These are phyloP conservation scores for Botrytis sinoallii DNA, from an alignment of 2,329 filamentous ascomycete genomes.

Conservation along the genomic window DNA sequence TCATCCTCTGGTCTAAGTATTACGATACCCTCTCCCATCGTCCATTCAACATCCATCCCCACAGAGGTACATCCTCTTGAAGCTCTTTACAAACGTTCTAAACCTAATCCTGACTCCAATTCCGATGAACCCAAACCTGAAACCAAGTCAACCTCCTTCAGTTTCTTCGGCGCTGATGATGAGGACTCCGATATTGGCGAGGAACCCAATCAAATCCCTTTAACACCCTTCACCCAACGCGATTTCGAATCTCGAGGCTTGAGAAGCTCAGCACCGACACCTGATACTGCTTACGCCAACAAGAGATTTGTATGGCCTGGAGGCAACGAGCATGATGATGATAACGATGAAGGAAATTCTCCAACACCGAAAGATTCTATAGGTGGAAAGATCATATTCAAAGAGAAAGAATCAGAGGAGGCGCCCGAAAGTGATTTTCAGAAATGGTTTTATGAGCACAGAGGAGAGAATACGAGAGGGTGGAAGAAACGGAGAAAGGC, in stretches of 20 bases:
- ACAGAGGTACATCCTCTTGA: conserved; percentile 74
- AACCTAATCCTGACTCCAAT: conserved; percentile 42
- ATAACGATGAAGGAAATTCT: conserved; percentile 41
- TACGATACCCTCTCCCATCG: conserved; percentile 45
- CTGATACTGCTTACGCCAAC: conserved; percentile 80
- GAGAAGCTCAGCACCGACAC: conserved; percentile 90
- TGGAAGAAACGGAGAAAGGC: conserved; percentile 65
- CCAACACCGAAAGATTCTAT: conserved; percentile 14
- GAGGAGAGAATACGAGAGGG: conserved; percentile 60
- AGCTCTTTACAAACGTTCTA: conserved; percentile 79
- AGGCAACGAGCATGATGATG: conserved; percentile 45
- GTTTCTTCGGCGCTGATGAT: conserved; percentile 67
- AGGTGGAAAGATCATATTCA: conserved; percentile 26
- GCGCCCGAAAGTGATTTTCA: conserved; percentile 52
- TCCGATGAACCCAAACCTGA: conserved; percentile 30
- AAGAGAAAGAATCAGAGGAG: conserved; percentile 23
- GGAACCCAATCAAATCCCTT: conserved; percentile 53
- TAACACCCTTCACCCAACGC: conserved; percentile 78
- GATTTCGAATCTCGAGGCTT: conserved; percentile 72
- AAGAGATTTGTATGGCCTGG: conserved; percentile 58
- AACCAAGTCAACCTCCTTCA: conserved; percentile 57
- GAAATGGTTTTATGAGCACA: conserved; percentile 66
- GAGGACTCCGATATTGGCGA: conserved; percentile 42
- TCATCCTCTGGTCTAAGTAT: conserved; percentile 55
- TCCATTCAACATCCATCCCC: conserved; percentile 42